Percentiles rank a stretch among this genome's conserved stretches.
phyloP scores from a whole-genome alignment of 768 basidiomycete genomes.

The Tricholoma saponaceum region DNA sequence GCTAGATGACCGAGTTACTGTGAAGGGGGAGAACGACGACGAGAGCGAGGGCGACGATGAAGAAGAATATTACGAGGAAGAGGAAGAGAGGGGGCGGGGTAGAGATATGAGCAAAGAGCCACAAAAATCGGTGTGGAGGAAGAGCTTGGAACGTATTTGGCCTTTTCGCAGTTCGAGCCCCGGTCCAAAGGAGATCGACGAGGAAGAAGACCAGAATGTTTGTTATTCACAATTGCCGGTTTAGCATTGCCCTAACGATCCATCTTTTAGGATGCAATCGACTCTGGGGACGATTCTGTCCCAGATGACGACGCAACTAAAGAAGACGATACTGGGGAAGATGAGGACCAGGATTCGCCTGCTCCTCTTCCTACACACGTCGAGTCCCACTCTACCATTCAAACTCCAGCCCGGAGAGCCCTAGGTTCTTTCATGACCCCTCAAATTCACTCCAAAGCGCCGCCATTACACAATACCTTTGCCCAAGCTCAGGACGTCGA shows the following conservation, averaged over 20 bases:
- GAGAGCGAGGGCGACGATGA: slow-evolving; percentile 23
- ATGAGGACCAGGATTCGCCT: slow-evolving; percentile 14
- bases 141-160: slow-evolving; percentile 41
- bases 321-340: slow-evolving; percentile 8
- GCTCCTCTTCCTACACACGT: slow-evolving; percentile 13
- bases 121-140: slow-evolving; percentile 37
- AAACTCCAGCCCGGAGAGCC: slow-evolving; percentile 24
- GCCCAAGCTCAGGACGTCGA: background rate
- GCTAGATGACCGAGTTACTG: slow-evolving; percentile 18
- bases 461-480: background rate
- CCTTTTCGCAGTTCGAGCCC: slow-evolving; percentile 30
- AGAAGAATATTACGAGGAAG: slow-evolving; percentile 24
- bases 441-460: slow-evolving; percentile 27
- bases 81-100: slow-evolving; percentile 13
- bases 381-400: slow-evolving; percentile 15
- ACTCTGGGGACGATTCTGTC: background rate
- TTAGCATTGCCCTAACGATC: background rate
- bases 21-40: slow-evolving; percentile 17
- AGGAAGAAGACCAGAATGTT: slow-evolving; percentile 22
- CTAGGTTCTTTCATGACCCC: slow-evolving; percentile 57
- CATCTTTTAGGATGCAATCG: background rate
- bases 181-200: slow-evolving; percentile 11
- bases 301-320: slow-evolving; percentile 14
- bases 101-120: slow-evolving; percentile 11
- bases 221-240: background rate